Percentiles rank a stretch among this genome's conserved stretches.
Evolutionary conservation across 2,329 filamentous ascomycete genomes (phyloP).

Genomic region (Fusarium miscanthi): DNA sequence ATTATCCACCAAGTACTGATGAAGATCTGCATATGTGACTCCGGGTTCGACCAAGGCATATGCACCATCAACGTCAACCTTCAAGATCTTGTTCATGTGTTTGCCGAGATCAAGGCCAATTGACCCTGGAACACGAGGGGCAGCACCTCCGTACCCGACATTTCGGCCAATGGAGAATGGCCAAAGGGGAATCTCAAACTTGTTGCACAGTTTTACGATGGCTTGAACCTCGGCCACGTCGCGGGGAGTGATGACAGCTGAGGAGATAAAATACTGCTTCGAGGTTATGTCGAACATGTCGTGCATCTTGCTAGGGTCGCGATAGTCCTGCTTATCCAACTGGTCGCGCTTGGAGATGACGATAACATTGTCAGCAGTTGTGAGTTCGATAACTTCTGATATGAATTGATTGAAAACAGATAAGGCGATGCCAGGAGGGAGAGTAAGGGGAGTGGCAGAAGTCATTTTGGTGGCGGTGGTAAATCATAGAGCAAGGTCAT

Average conservation of each 20-base stretch:
- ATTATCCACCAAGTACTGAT: constrained; percentile 26
- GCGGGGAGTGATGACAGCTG: constrained; percentile 26
- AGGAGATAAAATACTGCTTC: constrained; percentile 29
- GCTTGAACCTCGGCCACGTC: constrained; percentile 32
- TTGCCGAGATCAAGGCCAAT: constrained; percentile 23
- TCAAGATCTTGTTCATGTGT: constrained; percentile 32
- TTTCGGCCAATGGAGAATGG: constrained; percentile 36
- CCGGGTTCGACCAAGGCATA: constrained; percentile 34
- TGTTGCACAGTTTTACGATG: constrained; percentile 19
- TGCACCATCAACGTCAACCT: constrained; percentile 28
- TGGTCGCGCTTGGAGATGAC: constrained; percentile 12
- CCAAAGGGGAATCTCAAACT: constrained; percentile 34
- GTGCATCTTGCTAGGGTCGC: constrained; percentile 32
- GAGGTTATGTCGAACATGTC: constrained; percentile 36
- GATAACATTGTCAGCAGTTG: constrained; percentile 14
- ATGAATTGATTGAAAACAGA: constrained; percentile 28
- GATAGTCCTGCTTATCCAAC: constrained; percentile 21
- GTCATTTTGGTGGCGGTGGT: not conserved
- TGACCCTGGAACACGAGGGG: constrained; percentile 26
- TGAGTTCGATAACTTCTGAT: not conserved
- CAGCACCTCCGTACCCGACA: constrained; percentile 32
- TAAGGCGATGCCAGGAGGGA: constrained; percentile 12
- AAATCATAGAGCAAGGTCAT: not conserved
- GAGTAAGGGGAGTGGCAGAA: not conserved
- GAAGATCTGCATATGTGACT: constrained; percentile 27